Evolutionary conservation across 2,329 filamentous ascomycete genomes (phyloP), one percentile per base, ranked within the genome.

Genomic region (Verticillium dahliae): DNA sequence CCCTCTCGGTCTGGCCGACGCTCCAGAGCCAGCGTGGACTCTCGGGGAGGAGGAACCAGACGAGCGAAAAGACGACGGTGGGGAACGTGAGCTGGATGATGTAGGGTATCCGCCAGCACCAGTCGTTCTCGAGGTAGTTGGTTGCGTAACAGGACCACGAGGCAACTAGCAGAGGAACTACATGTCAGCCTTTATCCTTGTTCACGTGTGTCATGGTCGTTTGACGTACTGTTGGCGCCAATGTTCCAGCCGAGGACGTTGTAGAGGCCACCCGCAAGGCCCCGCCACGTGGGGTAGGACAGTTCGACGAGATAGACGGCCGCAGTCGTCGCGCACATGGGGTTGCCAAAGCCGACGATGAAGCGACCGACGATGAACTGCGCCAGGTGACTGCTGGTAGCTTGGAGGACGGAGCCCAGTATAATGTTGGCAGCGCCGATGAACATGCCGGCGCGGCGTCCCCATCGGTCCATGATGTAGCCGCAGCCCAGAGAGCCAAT

Each of bases 41-140:
- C 66, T 84, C 81, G 0, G 81, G 81, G 15, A 82, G 27, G 10
- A 41, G 37, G 57, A 65, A 74, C 63, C 76, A 82, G 65, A 84
- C 79, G 60, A 80, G 77, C 4, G 68, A 58, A 18, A 81, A 65
- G 63, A 81, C 79, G 39, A 80, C 71, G 11, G 76, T 61, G 0
- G 75, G 77, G 0, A 78, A 76, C 1, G 75, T 45, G 31, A 75
- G 73, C 70, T 83, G 80, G 0, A 82, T 67, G 4, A 81, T 68
- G 4, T 74, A 76, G 4, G 80, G 75, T 2, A 76, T 75, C 56
- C 79, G 72, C 80, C 80, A 83, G 6, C 76, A 76, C 80, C 79
- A 82, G 61, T 79, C 75, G 60, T 72, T 79, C 1, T 71, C 62
- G 18, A 81, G 77, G 14, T 73, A 68, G 39, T 75, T 71, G 0